Conservation (phyloP, 768 basidiomycete genomes). For the Leccinum subgranulosum region DNA sequence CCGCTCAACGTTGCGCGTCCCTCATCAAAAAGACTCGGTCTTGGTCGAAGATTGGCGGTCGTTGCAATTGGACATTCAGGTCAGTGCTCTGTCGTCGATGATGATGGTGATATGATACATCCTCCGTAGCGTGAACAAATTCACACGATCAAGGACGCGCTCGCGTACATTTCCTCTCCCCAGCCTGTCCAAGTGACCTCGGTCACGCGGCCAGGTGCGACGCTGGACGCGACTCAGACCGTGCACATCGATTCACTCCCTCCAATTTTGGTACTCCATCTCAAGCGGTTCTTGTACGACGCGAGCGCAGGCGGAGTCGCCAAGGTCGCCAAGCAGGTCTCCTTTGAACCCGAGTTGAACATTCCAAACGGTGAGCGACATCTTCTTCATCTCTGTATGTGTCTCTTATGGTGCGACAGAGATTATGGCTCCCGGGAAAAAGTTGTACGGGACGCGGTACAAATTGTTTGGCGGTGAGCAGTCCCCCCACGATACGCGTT, state of each 20-base stretch:
- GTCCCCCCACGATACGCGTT: fast-evolving
- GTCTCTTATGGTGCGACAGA: constrained; percentile 35
- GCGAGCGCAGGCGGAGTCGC: constrained; percentile 69
- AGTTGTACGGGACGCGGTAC: constrained; percentile 55
- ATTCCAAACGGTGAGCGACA: constrained; percentile 57
- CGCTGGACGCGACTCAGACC: constrained; percentile 70
- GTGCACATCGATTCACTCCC: constrained; percentile 81
- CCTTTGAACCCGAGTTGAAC: constrained; percentile 74
- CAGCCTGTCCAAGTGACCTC: constrained; percentile 74
- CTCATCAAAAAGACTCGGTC: constrained; percentile 81
- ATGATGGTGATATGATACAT: too few relatives aligned
- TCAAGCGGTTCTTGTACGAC: constrained; percentile 92
- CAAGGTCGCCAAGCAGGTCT: constrained; percentile 81
- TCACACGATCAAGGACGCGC: constrained; percentile 77
- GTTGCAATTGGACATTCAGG: constrained; percentile 87
- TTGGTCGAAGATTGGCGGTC: constrained; percentile 92
- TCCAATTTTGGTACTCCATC: constrained; percentile 79
- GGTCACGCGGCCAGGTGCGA: constrained; percentile 50
- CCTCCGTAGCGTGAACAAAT: constrained; percentile 76
- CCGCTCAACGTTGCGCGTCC: constrained; percentile 76
- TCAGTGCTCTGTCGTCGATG: too few relatives aligned
- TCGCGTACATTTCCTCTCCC: constrained; percentile 72
- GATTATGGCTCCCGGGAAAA: constrained; percentile 53
- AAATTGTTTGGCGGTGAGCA: constrained; percentile 78
- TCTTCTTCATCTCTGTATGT: neutral